phyloP scores from a whole-genome alignment of 108 stramenopile genomes.

The Pseudonitzschia delicatissima region DNA sequence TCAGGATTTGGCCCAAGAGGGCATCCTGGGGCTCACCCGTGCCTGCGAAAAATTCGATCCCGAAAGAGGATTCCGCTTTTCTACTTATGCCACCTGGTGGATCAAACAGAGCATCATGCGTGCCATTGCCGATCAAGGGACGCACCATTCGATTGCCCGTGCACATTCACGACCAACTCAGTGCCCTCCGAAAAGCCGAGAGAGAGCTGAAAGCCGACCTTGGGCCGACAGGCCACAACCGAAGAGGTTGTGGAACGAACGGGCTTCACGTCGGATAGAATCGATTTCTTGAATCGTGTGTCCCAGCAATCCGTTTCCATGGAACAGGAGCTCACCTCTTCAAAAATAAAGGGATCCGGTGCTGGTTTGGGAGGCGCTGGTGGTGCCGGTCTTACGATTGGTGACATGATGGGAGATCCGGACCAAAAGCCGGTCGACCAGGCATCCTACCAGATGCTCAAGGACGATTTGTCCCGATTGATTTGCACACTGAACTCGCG shows the following conservation, averaged over 20 bases:
- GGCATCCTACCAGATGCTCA: constrained; percentile 78
- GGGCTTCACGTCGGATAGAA: constrained; percentile 66
- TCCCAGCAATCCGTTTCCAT: constrained; percentile 70
- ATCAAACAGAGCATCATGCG: constrained; percentile 94
- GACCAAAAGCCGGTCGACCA: constrained; percentile 79
- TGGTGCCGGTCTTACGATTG: constrained; percentile 58
- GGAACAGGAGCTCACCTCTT: constrained; percentile 66
- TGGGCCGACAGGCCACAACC: constrained; percentile 72
- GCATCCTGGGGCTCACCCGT: constrained; percentile 87
- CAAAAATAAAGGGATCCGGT: constrained; percentile 72
- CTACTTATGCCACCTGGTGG: constrained; percentile 99
- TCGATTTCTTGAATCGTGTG: constrained; percentile 74
- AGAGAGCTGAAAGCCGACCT: constrained; percentile 64
- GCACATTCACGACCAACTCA: constrained; percentile 86
- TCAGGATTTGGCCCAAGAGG: constrained; percentile 93
- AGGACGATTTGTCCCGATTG: constrained; percentile 74
- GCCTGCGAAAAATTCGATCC: constrained; percentile 97
- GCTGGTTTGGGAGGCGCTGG: constrained; percentile 65
- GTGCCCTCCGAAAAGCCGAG: constrained; percentile 61
- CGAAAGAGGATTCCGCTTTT: constrained; percentile 89
- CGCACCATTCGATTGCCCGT: constrained; percentile 90
- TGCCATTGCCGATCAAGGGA: constrained; percentile 91
- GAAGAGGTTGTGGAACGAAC: constrained; percentile 68
- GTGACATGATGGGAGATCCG: constrained; percentile 73
- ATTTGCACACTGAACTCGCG: constrained; percentile 87